phyloP scores from a whole-genome alignment of 2,329 filamentous ascomycete species.

The Aspergillus chevalieri region DNA sequence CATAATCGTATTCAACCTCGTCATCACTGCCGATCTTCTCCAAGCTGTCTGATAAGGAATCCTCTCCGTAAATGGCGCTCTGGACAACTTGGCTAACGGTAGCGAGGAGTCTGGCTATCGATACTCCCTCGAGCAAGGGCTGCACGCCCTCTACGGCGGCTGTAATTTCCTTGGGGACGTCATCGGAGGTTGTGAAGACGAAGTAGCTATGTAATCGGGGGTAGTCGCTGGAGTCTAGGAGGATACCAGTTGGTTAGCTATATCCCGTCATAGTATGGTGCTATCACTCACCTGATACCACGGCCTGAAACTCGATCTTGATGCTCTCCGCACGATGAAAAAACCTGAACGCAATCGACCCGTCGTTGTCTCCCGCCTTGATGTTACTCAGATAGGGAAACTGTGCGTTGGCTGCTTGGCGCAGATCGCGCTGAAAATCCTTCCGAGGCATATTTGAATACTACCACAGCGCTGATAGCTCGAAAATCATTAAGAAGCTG shows the following conservation, averaged over 20 bases:
- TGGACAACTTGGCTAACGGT: constrained; percentile 39
- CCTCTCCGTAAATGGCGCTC: constrained; percentile 12
- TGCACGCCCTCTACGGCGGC: constrained; percentile 41
- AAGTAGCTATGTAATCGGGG: constrained; percentile 47
- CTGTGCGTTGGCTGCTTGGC: constrained; percentile 31
- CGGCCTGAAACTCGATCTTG: constrained; percentile 30
- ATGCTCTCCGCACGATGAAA: constrained; percentile 22
- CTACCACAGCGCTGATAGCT: too few relatives aligned
- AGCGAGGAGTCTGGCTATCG: constrained; percentile 45
- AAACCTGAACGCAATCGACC: constrained; percentile 61
- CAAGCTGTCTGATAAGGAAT: constrained; percentile 6
- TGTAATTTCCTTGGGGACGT: constrained; percentile 21
- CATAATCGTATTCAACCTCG: constrained; percentile 28
- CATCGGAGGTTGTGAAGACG: constrained; percentile 40
- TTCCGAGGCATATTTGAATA: constrained; percentile 54
- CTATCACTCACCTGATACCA: constrained; percentile 33
- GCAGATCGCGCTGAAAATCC: constrained; percentile 58
- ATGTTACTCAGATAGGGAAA: constrained; percentile 52
- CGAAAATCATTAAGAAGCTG: too few relatives aligned
- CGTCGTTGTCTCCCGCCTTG: constrained; percentile 61
- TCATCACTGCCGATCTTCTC: background rate
- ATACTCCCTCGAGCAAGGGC: constrained; percentile 31
- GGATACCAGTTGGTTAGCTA: constrained; percentile 9
- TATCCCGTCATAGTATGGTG: background rate
- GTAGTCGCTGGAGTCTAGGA: constrained; percentile 54